phyloP scores from a whole-genome alignment of 495 filamentous ascomycete species.

The Penicillium lividum region DNA sequence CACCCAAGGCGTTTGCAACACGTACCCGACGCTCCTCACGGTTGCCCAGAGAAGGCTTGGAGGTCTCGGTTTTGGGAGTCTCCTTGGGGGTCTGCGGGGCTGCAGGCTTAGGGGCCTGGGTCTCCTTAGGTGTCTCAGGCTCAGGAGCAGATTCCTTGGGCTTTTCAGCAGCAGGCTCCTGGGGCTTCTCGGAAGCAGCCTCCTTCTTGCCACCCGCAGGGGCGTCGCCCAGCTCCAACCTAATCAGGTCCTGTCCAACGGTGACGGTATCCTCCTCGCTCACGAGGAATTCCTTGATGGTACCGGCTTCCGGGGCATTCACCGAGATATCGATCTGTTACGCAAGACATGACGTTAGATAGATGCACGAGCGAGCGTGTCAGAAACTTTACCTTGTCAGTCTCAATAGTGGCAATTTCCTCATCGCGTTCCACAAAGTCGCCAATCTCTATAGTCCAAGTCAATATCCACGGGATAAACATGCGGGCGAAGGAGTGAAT shows the following conservation, averaged over 20 bases:
- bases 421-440: slow-evolving; percentile 96
- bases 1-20: slow-evolving; percentile 11
- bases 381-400: slow-evolving; percentile 79
- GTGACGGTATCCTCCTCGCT: slow-evolving; percentile 95
- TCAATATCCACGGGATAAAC: slow-evolving; percentile 23
- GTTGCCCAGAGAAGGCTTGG: slow-evolving; percentile 57
- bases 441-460: slow-evolving; percentile 63
- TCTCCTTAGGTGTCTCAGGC: slow-evolving; percentile 44
- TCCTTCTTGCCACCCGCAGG: slow-evolving; percentile 56
- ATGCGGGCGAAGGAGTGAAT: background rate
- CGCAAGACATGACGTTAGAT: slow-evolving; percentile 15
- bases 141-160: slow-evolving; percentile 39
- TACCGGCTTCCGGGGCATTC: slow-evolving; percentile 90
- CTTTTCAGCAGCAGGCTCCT: slow-evolving; percentile 40
- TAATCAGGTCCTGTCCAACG: slow-evolving; percentile 89
- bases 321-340: slow-evolving; percentile 89
- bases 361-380: background rate
- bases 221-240: slow-evolving; percentile 76
- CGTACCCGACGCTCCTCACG: slow-evolving; percentile 88
- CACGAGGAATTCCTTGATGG: slow-evolving; percentile 87
- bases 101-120: slow-evolving; percentile 42
- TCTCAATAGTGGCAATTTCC: slow-evolving; percentile 98
- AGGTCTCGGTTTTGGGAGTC: slow-evolving; percentile 21
- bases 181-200: slow-evolving; percentile 44
- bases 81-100: slow-evolving; percentile 46